These are phyloP conservation scores for Coemansia sp. DNA, from an alignment of 192 early-diverging fungal species.

Conservation along the genomic window DNA sequence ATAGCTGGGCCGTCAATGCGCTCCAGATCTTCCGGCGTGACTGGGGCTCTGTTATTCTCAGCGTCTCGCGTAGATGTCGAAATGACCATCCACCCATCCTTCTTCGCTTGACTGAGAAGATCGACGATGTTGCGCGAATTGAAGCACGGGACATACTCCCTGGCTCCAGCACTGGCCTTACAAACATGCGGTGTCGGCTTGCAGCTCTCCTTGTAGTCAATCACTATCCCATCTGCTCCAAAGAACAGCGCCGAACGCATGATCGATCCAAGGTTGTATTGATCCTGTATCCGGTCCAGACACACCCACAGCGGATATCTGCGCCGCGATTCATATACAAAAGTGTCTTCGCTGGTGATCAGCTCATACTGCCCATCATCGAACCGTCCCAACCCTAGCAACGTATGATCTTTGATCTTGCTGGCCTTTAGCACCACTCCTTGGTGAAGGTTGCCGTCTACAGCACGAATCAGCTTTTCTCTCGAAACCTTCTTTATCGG, in stretches of 20 bases:
- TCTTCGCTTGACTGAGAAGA: constrained; percentile 9
- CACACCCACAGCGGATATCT: constrained; percentile 38
- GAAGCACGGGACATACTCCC: constrained; percentile 38
- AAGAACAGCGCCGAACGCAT: constrained; percentile 50
- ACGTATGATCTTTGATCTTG: background rate
- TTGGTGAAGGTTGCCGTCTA: constrained; percentile 23
- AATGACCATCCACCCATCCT: constrained; percentile 34
- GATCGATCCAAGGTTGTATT: constrained; percentile 44
- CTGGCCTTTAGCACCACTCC: constrained; percentile 25
- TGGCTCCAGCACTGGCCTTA: constrained; percentile 40
- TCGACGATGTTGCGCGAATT: background rate
- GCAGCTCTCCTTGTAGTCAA: constrained; percentile 10
- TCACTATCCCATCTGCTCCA: constrained; percentile 43
- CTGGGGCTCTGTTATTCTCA: background rate
- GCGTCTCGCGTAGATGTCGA: constrained; percentile 13
- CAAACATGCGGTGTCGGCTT: constrained; percentile 28
- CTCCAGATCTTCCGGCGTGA: constrained; percentile 7
- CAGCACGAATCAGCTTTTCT: background rate
- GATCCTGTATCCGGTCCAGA: constrained; percentile 38
- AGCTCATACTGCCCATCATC: constrained; percentile 22
- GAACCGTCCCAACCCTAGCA: constrained; percentile 10
- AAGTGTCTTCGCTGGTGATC: background rate
- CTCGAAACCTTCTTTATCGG: constrained; percentile 1
- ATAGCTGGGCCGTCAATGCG: constrained; percentile 23
- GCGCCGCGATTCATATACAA: constrained; percentile 17